phyloP scores from a whole-genome alignment of 108 stramenopile genomes.

The Skeletonema menzelii region DNA sequence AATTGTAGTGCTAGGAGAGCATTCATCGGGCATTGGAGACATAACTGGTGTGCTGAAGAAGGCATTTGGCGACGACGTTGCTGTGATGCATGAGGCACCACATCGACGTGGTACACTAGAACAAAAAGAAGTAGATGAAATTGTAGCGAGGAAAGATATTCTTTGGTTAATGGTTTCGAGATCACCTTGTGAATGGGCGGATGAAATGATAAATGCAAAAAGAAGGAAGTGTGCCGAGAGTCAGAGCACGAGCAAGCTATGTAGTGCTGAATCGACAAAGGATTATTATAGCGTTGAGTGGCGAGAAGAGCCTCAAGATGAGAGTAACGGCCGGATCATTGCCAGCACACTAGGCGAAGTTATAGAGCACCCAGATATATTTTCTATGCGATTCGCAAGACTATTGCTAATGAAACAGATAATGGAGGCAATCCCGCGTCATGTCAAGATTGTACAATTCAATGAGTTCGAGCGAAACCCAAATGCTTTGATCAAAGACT shows the following conservation, averaged over 20 bases:
- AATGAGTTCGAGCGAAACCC: conserved; percentile 47
- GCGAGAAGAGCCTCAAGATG: not conserved
- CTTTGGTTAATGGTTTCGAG: conserved; percentile 41
- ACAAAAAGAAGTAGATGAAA: conserved; percentile 11
- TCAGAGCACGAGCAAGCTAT: not conserved
- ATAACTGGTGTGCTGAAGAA: conserved; percentile 11
- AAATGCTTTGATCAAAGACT: conserved; percentile 24
- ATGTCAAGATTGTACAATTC: conserved; percentile 37
- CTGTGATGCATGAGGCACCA: conserved; percentile 1
- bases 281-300: conserved; percentile 26
- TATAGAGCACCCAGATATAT: conserved; percentile 20
- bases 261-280: conserved; percentile 2
- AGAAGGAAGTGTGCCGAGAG: conserved; percentile 10
- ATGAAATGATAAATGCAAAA: conserved; percentile 21
- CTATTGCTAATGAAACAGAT: conserved; percentile 36
- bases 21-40: conserved; percentile 16
- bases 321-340: conserved; percentile 1
- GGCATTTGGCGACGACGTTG: conserved; percentile 19
- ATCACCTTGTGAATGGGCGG: conserved; percentile 51
- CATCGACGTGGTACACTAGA: conserved; percentile 7
- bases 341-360: not conserved
- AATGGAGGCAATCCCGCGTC: conserved; percentile 32
- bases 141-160: conserved; percentile 23
- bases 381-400: conserved; percentile 30
- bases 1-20: conserved; percentile 37